phyloP scores from a whole-genome alignment of 257 asterid species.

The Striga asiatica region DNA sequence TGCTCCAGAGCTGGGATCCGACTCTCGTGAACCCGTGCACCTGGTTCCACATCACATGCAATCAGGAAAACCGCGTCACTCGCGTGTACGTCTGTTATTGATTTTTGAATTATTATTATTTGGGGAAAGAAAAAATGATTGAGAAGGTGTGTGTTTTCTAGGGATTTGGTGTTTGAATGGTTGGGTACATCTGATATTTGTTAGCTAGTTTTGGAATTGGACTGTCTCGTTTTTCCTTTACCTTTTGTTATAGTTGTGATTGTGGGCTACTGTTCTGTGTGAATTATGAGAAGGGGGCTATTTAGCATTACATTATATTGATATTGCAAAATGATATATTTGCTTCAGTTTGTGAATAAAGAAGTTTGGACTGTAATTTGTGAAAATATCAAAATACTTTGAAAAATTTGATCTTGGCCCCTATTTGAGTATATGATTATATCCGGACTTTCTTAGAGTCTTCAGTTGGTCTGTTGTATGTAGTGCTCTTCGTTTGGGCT shows the following conservation, averaged over 20 bases:
- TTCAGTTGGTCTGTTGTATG: background rate
- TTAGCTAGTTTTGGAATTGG: background rate
- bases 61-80: slow-evolving; percentile 45
- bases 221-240: background rate
- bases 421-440: slow-evolving; percentile 7
- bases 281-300: background rate
- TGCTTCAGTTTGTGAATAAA: background rate
- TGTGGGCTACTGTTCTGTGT: background rate
- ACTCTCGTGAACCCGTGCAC: slow-evolving; percentile 48
- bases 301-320: background rate
- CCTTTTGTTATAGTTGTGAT: background rate
- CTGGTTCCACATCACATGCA: slow-evolving; percentile 59
- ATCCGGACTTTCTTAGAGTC: background rate
- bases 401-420: no score
- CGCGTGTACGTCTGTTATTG: slow-evolving; percentile 39
- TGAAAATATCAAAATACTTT: no score
- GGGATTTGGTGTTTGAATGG: background rate
- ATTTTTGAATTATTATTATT: background rate
- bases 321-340: no score
- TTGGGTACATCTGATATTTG: background rate
- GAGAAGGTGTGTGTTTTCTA: background rate
- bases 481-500: background rate
- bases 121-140: no score
- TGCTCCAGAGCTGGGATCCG: slow-evolving; percentile 65
- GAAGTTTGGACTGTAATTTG: background rate